Evolutionary conservation across 306 rosid genomes (phyloP), one percentile per base, ranked within the genome.

Genomic region (cucumber (Cucumis sativus)): DNA sequence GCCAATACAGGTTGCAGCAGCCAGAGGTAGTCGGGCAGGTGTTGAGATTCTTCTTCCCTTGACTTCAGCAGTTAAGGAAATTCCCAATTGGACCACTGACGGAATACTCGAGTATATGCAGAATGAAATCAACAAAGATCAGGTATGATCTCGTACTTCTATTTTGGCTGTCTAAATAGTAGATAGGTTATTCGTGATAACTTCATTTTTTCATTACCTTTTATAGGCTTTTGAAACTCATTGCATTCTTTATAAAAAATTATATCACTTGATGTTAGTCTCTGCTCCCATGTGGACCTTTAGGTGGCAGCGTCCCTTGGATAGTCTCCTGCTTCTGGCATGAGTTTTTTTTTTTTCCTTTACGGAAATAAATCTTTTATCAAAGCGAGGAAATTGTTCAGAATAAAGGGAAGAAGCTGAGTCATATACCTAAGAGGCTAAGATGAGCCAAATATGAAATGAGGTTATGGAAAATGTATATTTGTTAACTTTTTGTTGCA

Each of bases 1-100:
- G 96, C 92, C 99, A 33, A 84, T 95, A 78, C 88, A 84, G 76
- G 87, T 89, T 82, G 92, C 96, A 66, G 99, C 96, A 82, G 85
- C 84, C 41, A 88, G 93, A 85, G 92, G 92, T 80, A 84, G 82
- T 80, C 90, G 80, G 41, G 84, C 63, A 73, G 90, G 80, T 56
- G 90, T 92, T 65, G 96, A 92, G 84, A 84, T 91, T 77, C 87
- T 95, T 73, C 86, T 87, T 80, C 98, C 97, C 33, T 82, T 89
- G 87, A 90, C 99, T 1, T 88, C 97, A 76, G 85, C 85, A 82
- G 62, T 88, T 63, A 89, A 87, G 58, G 37, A 62, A 11, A 73
- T 95, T 82, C 85, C 93, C 59, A 86, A 85, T 66, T 92, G 99
- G 99, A 89, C 91, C 47, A 72, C 91, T 82, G 96, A 91, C 47